A percentile compares a stretch with the other conserved stretches of the same genome.
phyloP scores from a whole-genome alignment of 2,329 filamentous ascomycete species.

The Neonectria coccinea region DNA sequence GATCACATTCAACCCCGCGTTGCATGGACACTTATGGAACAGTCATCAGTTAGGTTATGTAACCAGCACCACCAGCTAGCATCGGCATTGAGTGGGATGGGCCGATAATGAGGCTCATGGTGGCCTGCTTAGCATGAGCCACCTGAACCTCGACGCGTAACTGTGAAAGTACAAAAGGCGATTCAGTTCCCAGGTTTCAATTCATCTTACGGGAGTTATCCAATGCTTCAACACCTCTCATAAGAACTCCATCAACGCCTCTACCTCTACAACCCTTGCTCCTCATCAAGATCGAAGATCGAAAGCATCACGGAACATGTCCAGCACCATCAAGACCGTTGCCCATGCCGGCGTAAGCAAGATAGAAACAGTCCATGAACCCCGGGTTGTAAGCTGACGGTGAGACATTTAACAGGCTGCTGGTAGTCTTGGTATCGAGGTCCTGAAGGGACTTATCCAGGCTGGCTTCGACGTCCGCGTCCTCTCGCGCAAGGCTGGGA shows the following conservation, averaged over 20 bases:
- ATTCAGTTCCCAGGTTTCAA: neutral
- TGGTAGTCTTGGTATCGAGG: slow-evolving; percentile 16
- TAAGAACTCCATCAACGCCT: slow-evolving; percentile 8
- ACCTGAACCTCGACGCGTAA: neutral
- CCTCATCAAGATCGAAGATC: slow-evolving; percentile 4
- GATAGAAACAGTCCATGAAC: neutral
- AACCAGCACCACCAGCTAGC: slow-evolving; percentile 9
- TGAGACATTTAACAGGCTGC: slow-evolving; percentile 7
- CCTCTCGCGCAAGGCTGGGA: slow-evolving; percentile 14
- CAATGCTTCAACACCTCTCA: neutral
- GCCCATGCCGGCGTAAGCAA: slow-evolving; percentile 20
- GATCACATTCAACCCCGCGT: slow-evolving; percentile 4
- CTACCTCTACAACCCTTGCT: neutral
- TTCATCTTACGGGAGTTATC: neutral
- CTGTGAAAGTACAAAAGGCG: neutral
- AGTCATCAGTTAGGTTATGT: neutral
- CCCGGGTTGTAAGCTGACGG: neutral
- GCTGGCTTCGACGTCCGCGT: slow-evolving; percentile 10
- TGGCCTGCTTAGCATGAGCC: neutral
- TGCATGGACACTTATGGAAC: neutral
- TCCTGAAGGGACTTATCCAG: slow-evolving; percentile 9
- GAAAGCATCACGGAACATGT: slow-evolving; percentile 5
- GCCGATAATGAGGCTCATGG: slow-evolving; percentile 10
- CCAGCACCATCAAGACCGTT: slow-evolving; percentile 14
- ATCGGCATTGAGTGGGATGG: slow-evolving; percentile 17